Evolutionary conservation across 1,284 basidiomycete genomes (phyloP), one percentile per base, ranked within the genome.

Genomic region (Trametes hirsuta): DNA sequence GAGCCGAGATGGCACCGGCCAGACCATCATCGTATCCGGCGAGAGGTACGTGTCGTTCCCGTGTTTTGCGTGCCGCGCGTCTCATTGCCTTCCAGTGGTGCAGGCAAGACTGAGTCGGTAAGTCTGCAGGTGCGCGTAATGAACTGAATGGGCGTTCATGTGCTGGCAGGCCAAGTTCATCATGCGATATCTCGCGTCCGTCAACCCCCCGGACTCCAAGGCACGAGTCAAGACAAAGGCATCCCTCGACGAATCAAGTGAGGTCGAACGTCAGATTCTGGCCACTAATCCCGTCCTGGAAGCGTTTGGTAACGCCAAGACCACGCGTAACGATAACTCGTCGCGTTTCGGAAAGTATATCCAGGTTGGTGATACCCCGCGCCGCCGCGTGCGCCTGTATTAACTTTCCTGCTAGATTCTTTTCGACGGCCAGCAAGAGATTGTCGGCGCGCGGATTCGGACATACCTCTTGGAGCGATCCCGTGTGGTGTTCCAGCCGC

Each of bases 331-430:
- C 72, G 97, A 99, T 78, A 99, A 99, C 76, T 98, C 95, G 14
- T 99, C 97, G 15, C 89, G 97, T 53, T 99, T 99, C 74, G 97
- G 97, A 64, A 99, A 99, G 79, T 99, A 99, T 77, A 98, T 99
- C 65, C 96, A 99, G 85, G 95, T 95, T 53, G 64, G 83, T 72
- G 48, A 34, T 22, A 55, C 34, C 30, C 30, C 14, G 30, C 44
- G 30, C 25, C 21, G 15, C 25, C 3, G 36, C 53, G 47, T 22
- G 22, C n/a, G 36, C 22, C 47, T 55, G 30, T 21, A 59, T 51
- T 69, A 22, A 72, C 30, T n/a, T 36, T 34, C 14, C 5, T 12
- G 30, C 2, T 67, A 96, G 94, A 97, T 99, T 71, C 85, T 98
- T 42, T 99, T 99, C 69, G 95, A 98, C 75, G 91, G 91, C 56